phyloP scores from a whole-genome alignment of 305 asterid species.

The Solanum hybrid region DNA sequence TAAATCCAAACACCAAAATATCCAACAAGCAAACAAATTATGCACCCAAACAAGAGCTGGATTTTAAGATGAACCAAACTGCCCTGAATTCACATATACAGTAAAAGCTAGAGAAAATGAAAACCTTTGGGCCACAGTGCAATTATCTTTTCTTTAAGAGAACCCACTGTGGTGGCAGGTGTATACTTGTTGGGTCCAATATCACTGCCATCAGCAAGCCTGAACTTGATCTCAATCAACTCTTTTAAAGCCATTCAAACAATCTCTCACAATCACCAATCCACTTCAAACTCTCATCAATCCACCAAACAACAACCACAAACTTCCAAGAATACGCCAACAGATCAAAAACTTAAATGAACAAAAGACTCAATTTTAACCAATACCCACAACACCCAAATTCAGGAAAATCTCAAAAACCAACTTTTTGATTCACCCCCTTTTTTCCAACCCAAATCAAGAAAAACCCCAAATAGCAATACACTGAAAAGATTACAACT shows the following conservation, averaged over 20 bases:
- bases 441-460: slow-evolving; percentile 5
- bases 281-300: slow-evolving; percentile 2
- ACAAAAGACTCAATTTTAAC: background rate
- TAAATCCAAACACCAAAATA: background rate
- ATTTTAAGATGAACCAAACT: background rate
- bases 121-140: slow-evolving; percentile 92
- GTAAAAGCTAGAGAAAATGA: background rate
- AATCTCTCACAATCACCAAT: slow-evolving; percentile 13
- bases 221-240: slow-evolving; percentile 77
- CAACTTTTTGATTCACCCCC: background rate
- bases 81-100: background rate
- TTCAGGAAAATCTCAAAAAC: background rate
- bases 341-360: background rate
- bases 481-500: slow-evolving; percentile 5
- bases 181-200: slow-evolving; percentile 84
- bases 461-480: background rate
- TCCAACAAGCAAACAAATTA: background rate
- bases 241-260: slow-evolving; percentile 72
- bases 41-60: background rate
- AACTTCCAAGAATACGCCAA: background rate
- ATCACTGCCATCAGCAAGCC: slow-evolving; percentile 95
- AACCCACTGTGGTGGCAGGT: slow-evolving; percentile 56
- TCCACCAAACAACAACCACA: slow-evolving; percentile 9
- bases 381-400: background rate
- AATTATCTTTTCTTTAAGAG: slow-evolving; percentile 83